Evolutionary conservation across 2,329 filamentous ascomycete species (phyloP).

Genomic region (Ophiosphaerella herpotricha): DNA sequence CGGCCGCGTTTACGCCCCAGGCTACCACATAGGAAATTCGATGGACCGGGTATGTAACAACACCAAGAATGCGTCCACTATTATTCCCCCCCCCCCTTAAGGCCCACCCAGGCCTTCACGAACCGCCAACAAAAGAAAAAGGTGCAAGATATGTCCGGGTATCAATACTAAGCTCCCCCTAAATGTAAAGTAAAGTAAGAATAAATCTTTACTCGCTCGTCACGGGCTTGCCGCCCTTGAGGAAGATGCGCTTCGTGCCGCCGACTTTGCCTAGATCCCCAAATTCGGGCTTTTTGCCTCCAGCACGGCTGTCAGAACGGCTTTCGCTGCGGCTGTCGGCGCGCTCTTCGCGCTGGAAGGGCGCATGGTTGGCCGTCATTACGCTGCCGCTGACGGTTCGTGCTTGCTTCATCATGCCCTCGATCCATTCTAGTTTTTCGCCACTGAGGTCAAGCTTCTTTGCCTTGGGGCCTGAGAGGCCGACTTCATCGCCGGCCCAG

Average conservation of each 20-base stretch:
- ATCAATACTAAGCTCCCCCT: slow-evolving; percentile 1
- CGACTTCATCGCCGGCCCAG: slow-evolving; percentile 56
- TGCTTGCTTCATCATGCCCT: slow-evolving; percentile 81
- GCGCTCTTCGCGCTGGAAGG: slow-evolving; percentile 22
- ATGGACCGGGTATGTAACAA: too few species aligned
- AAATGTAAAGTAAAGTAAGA: neutral
- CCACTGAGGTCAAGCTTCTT: slow-evolving; percentile 68
- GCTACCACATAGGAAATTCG: too few species aligned
- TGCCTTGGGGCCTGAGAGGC: slow-evolving; percentile 71
- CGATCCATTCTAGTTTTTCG: slow-evolving; percentile 78
- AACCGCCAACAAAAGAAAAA: neutral
- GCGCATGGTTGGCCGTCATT: slow-evolving; percentile 18
- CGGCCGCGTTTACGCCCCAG: too few species aligned
- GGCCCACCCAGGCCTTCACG: too few species aligned
- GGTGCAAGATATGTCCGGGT: neutral
- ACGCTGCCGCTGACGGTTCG: slow-evolving; percentile 68
- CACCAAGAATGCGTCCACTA: too few species aligned
- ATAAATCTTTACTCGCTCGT: neutral
- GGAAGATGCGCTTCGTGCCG: slow-evolving; percentile 72
- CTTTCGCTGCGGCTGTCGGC: slow-evolving; percentile 33
- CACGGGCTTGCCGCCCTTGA: slow-evolving; percentile 43
- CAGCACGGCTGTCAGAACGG: slow-evolving; percentile 31
- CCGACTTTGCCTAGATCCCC: slow-evolving; percentile 74
- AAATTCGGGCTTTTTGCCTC: slow-evolving; percentile 52
- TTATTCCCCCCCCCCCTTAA: too few species aligned